phyloP scores from a whole-genome alignment of 2,329 filamentous ascomycete genomes.

The Periglandula ipomoeae region DNA sequence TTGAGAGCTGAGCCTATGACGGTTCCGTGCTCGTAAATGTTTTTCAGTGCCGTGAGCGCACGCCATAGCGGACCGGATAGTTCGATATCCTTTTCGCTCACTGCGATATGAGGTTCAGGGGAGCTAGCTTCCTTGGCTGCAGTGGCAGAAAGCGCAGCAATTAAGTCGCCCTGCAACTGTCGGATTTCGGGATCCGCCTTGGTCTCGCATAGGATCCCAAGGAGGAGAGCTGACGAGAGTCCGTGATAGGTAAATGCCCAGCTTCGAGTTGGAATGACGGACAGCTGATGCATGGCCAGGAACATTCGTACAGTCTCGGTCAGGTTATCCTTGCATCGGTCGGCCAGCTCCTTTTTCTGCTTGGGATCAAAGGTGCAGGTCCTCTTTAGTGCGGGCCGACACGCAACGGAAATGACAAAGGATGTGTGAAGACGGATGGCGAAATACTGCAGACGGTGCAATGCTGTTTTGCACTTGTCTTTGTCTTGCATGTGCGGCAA shows the following conservation, averaged over 20 bases:
- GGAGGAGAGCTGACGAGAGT: conserved; percentile 53
- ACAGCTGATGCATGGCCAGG: conserved; percentile 58
- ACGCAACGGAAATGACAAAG: conserved; percentile 57
- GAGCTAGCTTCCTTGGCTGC: conserved; percentile 52
- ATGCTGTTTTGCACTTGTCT: conserved; percentile 53
- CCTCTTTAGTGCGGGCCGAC: conserved; percentile 50
- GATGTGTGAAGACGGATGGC: conserved; percentile 56
- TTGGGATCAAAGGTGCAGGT: conserved; percentile 39
- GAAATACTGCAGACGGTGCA: conserved; percentile 55
- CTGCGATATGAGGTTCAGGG: conserved; percentile 41
- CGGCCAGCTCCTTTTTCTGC: conserved; percentile 46
- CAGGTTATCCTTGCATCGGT: conserved; percentile 52
- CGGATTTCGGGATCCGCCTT: conserved; percentile 55
- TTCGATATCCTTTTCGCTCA: conserved; percentile 51
- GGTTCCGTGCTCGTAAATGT: conserved; percentile 58
- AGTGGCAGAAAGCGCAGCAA: conserved; percentile 53
- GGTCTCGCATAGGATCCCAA: conserved; percentile 54
- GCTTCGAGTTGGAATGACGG: conserved; percentile 55
- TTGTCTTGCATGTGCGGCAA: conserved; percentile 46
- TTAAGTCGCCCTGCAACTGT: conserved; percentile 54
- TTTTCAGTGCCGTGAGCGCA: conserved; percentile 51
- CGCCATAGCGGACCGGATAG: conserved; percentile 52
- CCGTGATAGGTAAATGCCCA: conserved; percentile 63
- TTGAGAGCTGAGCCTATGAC: conserved; percentile 42
- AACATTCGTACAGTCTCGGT: conserved; percentile 61